These are phyloP conservation scores for Fusarium nurragi DNA, from an alignment of 2,329 filamentous ascomycete genomes.

Conservation along the genomic window DNA sequence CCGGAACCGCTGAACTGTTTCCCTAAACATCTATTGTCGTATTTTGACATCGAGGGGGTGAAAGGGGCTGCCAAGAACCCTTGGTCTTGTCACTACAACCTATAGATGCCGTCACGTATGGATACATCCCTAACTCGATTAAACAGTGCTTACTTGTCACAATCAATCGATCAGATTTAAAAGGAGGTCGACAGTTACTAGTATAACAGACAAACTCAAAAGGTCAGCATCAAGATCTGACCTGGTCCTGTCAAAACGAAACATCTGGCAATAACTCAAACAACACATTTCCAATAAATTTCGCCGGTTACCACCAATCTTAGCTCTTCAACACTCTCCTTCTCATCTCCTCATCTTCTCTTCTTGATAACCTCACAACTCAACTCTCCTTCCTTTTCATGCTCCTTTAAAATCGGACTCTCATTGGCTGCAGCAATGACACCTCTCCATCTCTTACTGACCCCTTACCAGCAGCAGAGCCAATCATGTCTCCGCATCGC, in stretches of 20 bases:
- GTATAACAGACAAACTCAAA: background rate
- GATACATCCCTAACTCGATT: background rate
- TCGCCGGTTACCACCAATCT: background rate
- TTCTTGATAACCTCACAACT: constrained; percentile 1
- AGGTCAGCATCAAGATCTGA: background rate
- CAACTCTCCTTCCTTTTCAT: constrained; percentile 4
- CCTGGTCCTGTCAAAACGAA: background rate
- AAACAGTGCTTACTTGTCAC: background rate
- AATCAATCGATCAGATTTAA: background rate
- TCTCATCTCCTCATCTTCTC: background rate
- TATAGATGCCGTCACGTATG: background rate
- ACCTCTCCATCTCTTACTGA: constrained; percentile 18
- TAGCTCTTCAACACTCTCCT: background rate
- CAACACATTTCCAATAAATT: background rate
- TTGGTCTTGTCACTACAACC: background rate
- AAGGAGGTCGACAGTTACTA: background rate
- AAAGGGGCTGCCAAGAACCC: constrained; percentile 6
- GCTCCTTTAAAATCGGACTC: background rate
- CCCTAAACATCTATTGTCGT: background rate
- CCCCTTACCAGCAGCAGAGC: constrained; percentile 13
- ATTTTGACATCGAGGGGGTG: background rate
- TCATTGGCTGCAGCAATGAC: constrained; percentile 28
- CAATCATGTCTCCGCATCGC: constrained; percentile 33
- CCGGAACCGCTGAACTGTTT: background rate
- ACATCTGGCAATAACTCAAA: background rate